Conservation (phyloP, 768 basidiomycete genomes). For the Mycena olivaceomarginata region DNA sequence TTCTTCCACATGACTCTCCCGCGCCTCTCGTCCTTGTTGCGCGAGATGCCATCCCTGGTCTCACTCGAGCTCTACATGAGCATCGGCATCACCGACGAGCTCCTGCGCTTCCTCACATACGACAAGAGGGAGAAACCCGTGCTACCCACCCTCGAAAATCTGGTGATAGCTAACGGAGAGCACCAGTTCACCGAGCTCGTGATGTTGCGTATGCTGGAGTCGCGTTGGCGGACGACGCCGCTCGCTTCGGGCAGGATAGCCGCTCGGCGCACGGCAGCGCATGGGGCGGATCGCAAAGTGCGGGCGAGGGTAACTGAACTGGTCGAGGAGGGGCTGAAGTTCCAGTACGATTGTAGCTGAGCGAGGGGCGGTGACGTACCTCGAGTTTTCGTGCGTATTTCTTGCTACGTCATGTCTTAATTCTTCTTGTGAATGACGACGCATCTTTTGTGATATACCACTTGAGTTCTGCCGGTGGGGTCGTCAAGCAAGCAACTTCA, state of each 20-base stretch:
- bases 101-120: conserved; percentile 25
- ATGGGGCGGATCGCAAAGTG: neutral
- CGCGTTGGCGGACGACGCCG: conserved; percentile 30
- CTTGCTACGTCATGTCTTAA: too few relatives aligned
- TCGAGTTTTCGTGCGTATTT: too few relatives aligned
- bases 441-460: too few relatives aligned
- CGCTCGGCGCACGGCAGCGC: neutral
- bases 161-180: neutral
- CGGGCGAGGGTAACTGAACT: neutral
- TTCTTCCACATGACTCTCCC: neutral
- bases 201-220: conserved; percentile 21
- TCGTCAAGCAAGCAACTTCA: too few relatives aligned
- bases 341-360: neutral
- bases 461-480: too few relatives aligned
- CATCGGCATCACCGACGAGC: neutral
- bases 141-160: neutral
- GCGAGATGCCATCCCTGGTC: conserved; percentile 18
- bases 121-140: neutral
- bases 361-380: too few relatives aligned
- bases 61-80: neutral
- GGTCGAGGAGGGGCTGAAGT: conserved; percentile 8
- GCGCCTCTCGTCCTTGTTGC: conserved; percentile 2
- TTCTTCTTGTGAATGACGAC: too few relatives aligned
- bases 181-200: neutral
- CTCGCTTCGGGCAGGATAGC: neutral